A percentile compares a stretch with the other conserved stretches of the same genome.
These are phyloP conservation scores for Fusarium sp. DNA, from an alignment of 2,329 filamentous ascomycete species.

Conservation along the genomic window DNA sequence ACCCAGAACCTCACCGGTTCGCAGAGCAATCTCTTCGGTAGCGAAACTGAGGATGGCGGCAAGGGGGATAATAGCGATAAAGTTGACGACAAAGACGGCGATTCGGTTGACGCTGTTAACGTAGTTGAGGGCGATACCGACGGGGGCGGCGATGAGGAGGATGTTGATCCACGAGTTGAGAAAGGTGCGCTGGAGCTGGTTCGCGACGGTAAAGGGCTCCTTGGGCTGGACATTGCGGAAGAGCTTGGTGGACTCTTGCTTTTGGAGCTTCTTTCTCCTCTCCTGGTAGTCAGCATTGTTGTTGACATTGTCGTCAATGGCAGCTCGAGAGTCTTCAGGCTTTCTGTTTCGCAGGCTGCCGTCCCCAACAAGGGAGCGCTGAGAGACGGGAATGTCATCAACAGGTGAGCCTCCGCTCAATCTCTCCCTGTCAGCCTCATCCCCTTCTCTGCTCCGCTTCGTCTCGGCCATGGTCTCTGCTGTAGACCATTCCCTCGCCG, in stretches of 20 bases:
- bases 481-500: slow-evolving; percentile 40
- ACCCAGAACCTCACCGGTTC: slow-evolving; percentile 83
- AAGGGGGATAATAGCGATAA: slow-evolving; percentile 89
- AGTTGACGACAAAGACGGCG: slow-evolving; percentile 85
- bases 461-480: slow-evolving; percentile 39
- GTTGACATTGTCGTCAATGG: slow-evolving; percentile 8
- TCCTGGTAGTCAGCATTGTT: slow-evolving; percentile 38
- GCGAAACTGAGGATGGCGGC: slow-evolving; percentile 87
- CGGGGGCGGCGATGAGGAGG: slow-evolving; percentile 77
- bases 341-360: slow-evolving; percentile 46
- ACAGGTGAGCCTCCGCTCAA: slow-evolving; percentile 26
- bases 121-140: slow-evolving; percentile 79
- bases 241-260: slow-evolving; percentile 53
- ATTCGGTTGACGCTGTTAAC: slow-evolving; percentile 62
- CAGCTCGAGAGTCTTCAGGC: slow-evolving; percentile 34
- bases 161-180: slow-evolving; percentile 89
- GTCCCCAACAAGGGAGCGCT: slow-evolving; percentile 31
- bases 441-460: slow-evolving; percentile 22
- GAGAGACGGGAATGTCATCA: slow-evolving; percentile 32
- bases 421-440: slow-evolving; percentile 37
- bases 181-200: slow-evolving; percentile 76
- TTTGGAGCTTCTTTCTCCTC: slow-evolving; percentile 46
- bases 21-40: slow-evolving; percentile 86
- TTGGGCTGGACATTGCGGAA: slow-evolving; percentile 59
- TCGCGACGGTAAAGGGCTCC: slow-evolving; percentile 64